These are phyloP conservation scores for Amanita brunnescens DNA, from an alignment of 768 basidiomycete species.

Conservation along the genomic window DNA sequence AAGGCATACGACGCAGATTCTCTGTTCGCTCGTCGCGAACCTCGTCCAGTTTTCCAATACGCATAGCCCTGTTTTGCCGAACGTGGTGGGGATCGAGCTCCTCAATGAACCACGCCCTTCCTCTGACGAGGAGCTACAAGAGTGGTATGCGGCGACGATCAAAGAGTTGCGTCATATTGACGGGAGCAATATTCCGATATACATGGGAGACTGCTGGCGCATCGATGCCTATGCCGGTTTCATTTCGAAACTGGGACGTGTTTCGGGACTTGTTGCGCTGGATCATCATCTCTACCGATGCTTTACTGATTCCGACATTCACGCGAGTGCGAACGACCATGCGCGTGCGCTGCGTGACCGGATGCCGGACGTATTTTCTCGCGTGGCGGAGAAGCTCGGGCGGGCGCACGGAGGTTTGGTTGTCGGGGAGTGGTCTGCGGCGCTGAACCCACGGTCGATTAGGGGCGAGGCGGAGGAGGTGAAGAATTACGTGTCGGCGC, in stretches of 20 bases:
- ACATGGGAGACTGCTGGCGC: conserved; percentile 72
- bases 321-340: conserved; percentile 46
- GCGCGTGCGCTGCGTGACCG: conserved; percentile 30
- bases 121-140: conserved; percentile 40
- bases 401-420: conserved; percentile 37
- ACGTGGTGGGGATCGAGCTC: conserved; percentile 53
- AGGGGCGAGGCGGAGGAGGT: conserved; percentile 27
- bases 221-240: conserved; percentile 58
- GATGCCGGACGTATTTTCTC: conserved; percentile 30
- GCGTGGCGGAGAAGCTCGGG: conserved; percentile 24
- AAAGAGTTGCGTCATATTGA: conserved; percentile 41
- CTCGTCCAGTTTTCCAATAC: conserved; percentile 16
- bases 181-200: conserved; percentile 53
- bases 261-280: conserved; percentile 40
- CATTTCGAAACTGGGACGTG: no score
- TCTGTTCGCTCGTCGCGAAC: conserved; percentile 32
- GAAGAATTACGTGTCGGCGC: conserved; percentile 45
- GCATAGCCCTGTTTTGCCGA: conserved; percentile 31
- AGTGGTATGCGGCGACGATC: conserved; percentile 59
- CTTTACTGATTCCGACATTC: conserved; percentile 54
- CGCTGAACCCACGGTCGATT: conserved; percentile 57
- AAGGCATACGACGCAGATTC: conserved; percentile 37
- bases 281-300: conserved; percentile 85
- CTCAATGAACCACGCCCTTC: conserved; percentile 50
- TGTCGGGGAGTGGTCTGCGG: conserved; percentile 76